A percentile compares a stretch with the other conserved stretches of the same genome.
These are phyloP conservation scores for Crithidia expoeki DNA, from an alignment of 208 protist species.

Conservation along the genomic window DNA sequence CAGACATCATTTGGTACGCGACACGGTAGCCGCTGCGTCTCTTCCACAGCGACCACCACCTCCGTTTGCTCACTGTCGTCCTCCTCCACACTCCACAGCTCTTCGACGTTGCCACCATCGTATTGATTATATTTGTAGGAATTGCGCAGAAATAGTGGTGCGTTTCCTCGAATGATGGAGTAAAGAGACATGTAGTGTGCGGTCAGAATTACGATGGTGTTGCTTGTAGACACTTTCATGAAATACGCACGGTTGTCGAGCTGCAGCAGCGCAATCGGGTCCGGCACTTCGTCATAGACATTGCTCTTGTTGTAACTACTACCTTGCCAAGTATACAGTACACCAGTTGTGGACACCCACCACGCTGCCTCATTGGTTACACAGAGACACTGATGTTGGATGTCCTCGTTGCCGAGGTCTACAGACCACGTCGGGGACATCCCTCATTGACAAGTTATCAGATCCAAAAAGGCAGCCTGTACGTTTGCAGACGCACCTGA, in stretches of 20 bases:
- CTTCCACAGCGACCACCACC: conserved; percentile 7
- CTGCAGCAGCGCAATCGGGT: conserved; percentile 22
- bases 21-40: conserved; percentile 16
- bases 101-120: background rate
- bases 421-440: conserved; percentile 30
- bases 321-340: conserved; percentile 28
- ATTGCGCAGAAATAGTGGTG: conserved; percentile 12
- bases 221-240: conserved; percentile 12
- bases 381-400: conserved; percentile 26
- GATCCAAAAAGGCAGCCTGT: background rate
- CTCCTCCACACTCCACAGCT: background rate
- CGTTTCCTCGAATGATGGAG: background rate
- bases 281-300: conserved; percentile 6
- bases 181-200: conserved; percentile 7
- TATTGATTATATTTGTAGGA: background rate
- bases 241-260: conserved; percentile 19
- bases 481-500: too few relatives aligned
- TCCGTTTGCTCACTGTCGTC: background rate
- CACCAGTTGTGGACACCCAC: conserved; percentile 24
- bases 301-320: background rate
- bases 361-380: conserved; percentile 24
- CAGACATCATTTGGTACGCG: conserved; percentile 3
- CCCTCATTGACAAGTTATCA: background rate
- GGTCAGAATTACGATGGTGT: conserved; percentile 6
- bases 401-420: conserved; percentile 15